Evolutionary conservation across 1,139 yeast genomes (phyloP).

Genomic region (Blastobotrys malaysiensis): DNA sequence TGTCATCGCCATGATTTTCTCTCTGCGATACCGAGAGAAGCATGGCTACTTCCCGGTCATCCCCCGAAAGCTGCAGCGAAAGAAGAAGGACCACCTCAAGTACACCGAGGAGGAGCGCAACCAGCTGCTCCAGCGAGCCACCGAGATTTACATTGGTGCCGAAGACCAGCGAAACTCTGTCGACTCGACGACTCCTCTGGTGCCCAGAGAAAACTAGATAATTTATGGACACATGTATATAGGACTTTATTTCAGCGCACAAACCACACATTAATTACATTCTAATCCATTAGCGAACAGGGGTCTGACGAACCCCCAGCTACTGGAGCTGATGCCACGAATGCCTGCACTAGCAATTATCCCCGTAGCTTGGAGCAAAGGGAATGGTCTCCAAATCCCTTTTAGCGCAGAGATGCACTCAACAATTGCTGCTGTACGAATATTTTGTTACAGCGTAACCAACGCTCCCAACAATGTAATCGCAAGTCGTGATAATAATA

Average conservation of each 20-base stretch:
- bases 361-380: no score
- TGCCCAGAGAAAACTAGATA: conserved; percentile 7
- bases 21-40: conserved; percentile 70
- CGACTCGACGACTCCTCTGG: conserved; percentile 24
- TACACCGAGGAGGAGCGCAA: conserved; percentile 17
- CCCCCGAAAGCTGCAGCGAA: conserved; percentile 20
- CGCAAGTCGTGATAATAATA: background rate
- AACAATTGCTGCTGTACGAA: no score
- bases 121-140: conserved; percentile 20
- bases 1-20: conserved; percentile 47
- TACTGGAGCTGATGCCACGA: no score
- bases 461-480: no score
- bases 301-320: no score
- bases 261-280: background rate
- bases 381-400: no score
- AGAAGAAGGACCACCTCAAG: conserved; percentile 7
- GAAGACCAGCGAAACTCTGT: conserved; percentile 14
- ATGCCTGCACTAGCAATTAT: no score
- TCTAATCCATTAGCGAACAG: background rate
- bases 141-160: conserved; percentile 16
- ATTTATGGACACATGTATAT: background rate
- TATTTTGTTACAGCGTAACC: no score
- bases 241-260: background rate
- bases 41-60: conserved; percentile 51
- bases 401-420: no score